A percentile compares a stretch with the other conserved stretches of the same genome.
phyloP scores from a whole-genome alignment of 257 asterid genomes.

The Solanum phureja region DNA sequence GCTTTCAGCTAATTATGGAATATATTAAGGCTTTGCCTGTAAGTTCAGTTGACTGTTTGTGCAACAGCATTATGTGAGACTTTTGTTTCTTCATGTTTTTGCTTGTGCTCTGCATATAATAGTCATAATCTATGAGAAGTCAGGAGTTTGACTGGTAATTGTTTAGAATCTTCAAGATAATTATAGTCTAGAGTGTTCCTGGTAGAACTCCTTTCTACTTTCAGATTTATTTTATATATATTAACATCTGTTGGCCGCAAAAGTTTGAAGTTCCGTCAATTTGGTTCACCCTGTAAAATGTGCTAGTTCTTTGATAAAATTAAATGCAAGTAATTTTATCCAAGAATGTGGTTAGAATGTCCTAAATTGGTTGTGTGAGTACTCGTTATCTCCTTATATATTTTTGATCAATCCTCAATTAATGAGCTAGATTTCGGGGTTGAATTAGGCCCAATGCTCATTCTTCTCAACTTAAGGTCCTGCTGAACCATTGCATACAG shows the following conservation, averaged over 20 bases:
- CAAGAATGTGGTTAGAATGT: background rate
- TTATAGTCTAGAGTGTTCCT: background rate
- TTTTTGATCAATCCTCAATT: background rate
- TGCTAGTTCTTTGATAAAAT: background rate
- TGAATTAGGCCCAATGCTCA: background rate
- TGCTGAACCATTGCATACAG: background rate
- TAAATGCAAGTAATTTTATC: background rate
- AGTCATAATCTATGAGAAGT: background rate
- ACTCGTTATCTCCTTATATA: background rate
- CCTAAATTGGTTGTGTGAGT: background rate
- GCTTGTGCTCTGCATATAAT: background rate
- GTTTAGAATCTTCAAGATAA: background rate
- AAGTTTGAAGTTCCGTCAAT: background rate
- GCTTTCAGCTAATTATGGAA: conserved; percentile 86
- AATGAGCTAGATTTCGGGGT: background rate
- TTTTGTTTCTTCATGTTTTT: background rate
- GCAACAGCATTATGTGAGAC: background rate
- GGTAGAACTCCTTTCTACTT: background rate
- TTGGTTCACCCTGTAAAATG: background rate
- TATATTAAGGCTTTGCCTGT: conserved; percentile 96
- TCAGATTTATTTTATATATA: background rate
- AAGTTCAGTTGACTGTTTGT: conserved; percentile 14
- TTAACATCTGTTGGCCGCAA: background rate
- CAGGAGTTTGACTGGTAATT: background rate
- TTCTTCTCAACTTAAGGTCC: background rate